A percentile compares a stretch with the other conserved stretches of the same genome.
phyloP scores from a whole-genome alignment of 2,329 filamentous ascomycete genomes.

The Ophiostoma pallidulum region DNA sequence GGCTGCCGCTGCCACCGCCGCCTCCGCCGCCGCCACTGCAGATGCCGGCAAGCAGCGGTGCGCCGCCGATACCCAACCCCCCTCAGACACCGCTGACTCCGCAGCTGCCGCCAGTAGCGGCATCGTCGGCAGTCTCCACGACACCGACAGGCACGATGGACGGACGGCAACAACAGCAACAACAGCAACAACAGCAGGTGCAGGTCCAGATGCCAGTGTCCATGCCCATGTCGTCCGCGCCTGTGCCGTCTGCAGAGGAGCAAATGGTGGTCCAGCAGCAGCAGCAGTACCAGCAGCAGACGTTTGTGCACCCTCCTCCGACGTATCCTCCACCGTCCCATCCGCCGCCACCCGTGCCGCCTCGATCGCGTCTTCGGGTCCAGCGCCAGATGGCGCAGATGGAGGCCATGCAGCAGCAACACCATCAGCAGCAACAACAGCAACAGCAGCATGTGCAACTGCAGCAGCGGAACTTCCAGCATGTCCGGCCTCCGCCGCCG shows the following conservation, averaged over 20 bases:
- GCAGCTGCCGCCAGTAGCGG: slow-evolving; percentile 30
- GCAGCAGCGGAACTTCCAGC: slow-evolving; percentile 6
- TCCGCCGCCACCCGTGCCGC: slow-evolving; percentile 18
- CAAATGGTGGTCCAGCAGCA: slow-evolving; percentile 6
- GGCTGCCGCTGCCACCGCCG: too few species aligned
- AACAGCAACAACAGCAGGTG: background rate
- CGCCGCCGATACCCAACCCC: slow-evolving; percentile 33
- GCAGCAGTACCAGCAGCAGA: slow-evolving; percentile 10
- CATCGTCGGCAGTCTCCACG: background rate
- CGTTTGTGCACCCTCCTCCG: background rate
- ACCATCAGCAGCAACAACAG: slow-evolving; percentile 4
- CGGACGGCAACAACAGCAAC: too few species aligned
- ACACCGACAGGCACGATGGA: background rate
- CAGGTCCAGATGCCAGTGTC: slow-evolving; percentile 9
- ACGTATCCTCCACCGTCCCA: slow-evolving; percentile 25
- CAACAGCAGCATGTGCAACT: slow-evolving; percentile 12
- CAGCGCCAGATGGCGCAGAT: slow-evolving; percentile 16
- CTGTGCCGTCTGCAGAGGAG: slow-evolving; percentile 2
- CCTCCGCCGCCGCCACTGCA: too few species aligned
- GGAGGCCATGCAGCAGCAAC: slow-evolving; percentile 19
- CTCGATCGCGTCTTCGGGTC: slow-evolving; percentile 21
- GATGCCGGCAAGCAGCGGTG: slow-evolving; percentile 29
- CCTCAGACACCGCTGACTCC: slow-evolving; percentile 33
- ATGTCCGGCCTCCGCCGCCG: slow-evolving; percentile 20
- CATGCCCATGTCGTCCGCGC: slow-evolving; percentile 2